These are phyloP conservation scores for Saccharomycopsis malanga DNA, from an alignment of 805 yeast species.

Conservation along the genomic window DNA sequence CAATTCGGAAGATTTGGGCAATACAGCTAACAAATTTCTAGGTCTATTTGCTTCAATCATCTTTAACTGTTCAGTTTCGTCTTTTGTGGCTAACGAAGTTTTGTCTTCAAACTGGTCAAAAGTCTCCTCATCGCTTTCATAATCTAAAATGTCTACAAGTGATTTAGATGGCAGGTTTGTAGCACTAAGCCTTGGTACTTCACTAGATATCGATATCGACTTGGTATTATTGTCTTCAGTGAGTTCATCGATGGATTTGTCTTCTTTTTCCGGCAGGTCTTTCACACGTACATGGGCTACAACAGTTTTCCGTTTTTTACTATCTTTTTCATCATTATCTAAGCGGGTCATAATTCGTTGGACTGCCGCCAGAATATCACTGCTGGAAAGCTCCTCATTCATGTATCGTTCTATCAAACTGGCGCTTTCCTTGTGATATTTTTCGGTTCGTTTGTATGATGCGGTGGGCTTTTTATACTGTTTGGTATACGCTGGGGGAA, in stretches of 20 bases:
- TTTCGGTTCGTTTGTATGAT: not conserved
- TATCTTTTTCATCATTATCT: constrained; percentile 1
- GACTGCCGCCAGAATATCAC: constrained; percentile 15
- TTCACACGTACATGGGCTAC: too few relatives aligned
- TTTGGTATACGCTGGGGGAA: constrained; percentile 78
- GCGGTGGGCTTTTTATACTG: constrained; percentile 40
- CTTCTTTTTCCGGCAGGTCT: too few relatives aligned
- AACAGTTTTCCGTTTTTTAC: constrained; percentile 17
- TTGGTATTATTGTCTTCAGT: constrained; percentile 45
- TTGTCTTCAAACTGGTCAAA: not conserved
- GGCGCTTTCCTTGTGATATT: not conserved
- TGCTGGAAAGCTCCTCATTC: constrained; percentile 10
- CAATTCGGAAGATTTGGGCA: constrained; percentile 54
- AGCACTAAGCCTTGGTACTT: too few relatives aligned
- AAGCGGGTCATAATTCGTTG: constrained; percentile 10
- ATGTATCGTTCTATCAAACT: constrained; percentile 16
- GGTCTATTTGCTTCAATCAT: constrained; percentile 42
- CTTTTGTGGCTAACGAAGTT: too few relatives aligned
- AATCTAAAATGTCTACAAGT: not conserved
- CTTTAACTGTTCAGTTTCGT: constrained; percentile 21
- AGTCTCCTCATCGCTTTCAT: not conserved
- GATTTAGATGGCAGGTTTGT: too few relatives aligned
- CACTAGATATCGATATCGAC: constrained; percentile 38
- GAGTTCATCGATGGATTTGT: too few relatives aligned
- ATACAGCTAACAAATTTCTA: constrained; percentile 40